Conservation (phyloP, 371 early-diverging fungal species). For the Syncephalis plumigaleata region DNA sequence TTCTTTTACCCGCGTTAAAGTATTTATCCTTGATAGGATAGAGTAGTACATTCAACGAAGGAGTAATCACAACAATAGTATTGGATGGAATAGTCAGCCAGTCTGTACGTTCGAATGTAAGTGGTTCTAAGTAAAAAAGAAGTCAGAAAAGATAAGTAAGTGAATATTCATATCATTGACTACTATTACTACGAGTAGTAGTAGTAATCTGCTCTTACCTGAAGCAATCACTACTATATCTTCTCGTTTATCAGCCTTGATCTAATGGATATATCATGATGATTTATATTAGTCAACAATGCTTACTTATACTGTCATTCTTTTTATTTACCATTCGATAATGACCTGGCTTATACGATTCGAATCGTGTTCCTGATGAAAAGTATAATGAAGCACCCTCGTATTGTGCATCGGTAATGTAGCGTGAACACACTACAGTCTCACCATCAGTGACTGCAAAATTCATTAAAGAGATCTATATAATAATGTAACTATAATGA, state of each 20-base stretch:
- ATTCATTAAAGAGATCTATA: constrained; percentile 47
- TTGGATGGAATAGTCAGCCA: constrained; percentile 72
- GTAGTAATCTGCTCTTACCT: constrained; percentile 16
- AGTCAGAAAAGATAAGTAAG: neutral
- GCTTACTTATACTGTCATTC: too few species aligned
- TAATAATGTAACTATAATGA: neutral
- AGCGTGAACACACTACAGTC: constrained; percentile 63
- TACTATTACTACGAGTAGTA: neutral
- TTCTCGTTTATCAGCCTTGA: constrained; percentile 61
- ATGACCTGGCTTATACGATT: constrained; percentile 35
- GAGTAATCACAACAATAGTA: constrained; percentile 54
- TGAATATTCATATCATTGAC: too few species aligned
- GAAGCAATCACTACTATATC: constrained; percentile 70
- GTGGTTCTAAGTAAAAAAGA: constrained; percentile 30
- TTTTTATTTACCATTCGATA: constrained; percentile 39
- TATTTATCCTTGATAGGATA: constrained; percentile 35
- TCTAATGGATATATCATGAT: too few species aligned
- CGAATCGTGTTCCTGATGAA: constrained; percentile 52
- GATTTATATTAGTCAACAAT: too few species aligned
- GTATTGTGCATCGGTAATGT: constrained; percentile 38
- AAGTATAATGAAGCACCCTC: constrained; percentile 68
- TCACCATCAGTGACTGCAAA: constrained; percentile 81
- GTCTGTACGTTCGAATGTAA: constrained; percentile 69
- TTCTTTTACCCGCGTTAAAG: neutral
- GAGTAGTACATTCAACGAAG: constrained; percentile 51